phyloP scores from a whole-genome alignment of 352 stramenopile genomes.

The Globisporangium sylvaticum region DNA sequence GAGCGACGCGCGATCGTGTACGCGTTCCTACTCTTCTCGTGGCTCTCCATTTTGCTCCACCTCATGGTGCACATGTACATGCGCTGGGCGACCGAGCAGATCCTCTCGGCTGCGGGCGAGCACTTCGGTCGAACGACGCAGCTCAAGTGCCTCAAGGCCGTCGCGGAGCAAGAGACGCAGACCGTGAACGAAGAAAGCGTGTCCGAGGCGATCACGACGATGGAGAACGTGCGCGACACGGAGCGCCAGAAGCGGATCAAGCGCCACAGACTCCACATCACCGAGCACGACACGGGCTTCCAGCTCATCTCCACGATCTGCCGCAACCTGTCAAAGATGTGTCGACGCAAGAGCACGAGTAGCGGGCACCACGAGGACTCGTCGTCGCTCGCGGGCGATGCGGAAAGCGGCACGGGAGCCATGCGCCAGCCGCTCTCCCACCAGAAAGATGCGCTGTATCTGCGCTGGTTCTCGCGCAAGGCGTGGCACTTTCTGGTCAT shows the following conservation, averaged over 20 bases:
- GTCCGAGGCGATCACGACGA: constrained; percentile 22
- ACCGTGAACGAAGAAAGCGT: constrained; percentile 18
- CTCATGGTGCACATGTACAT: constrained; percentile 39
- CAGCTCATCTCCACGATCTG: constrained; percentile 21
- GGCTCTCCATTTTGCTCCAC: constrained; percentile 33
- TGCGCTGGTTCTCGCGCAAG: constrained; percentile 59
- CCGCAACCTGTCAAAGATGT: constrained; percentile 6
- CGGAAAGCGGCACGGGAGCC: not conserved
- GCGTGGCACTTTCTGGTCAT: constrained; percentile 64
- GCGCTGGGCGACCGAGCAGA: constrained; percentile 19
- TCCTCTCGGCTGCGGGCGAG: constrained; percentile 28
- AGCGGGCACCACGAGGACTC: not conserved
- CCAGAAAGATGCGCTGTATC: not conserved
- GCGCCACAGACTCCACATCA: constrained; percentile 6
- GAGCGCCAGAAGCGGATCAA: constrained; percentile 7
- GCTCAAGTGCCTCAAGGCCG: constrained; percentile 19
- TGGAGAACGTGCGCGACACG: constrained; percentile 19
- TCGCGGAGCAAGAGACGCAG: constrained; percentile 19
- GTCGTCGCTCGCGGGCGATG: not conserved
- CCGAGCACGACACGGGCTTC: constrained; percentile 24
- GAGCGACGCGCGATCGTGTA: constrained; percentile 32
- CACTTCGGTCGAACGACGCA: constrained; percentile 6
- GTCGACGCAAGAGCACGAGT: not conserved
- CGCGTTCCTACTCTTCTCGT: constrained; percentile 36
- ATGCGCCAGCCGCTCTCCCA: not conserved